A percentile compares a stretch with the other conserved stretches of the same genome.
Evolutionary conservation across 2,329 filamentous ascomycete species (phyloP).

Genomic region (Fusarium subglutinans): DNA sequence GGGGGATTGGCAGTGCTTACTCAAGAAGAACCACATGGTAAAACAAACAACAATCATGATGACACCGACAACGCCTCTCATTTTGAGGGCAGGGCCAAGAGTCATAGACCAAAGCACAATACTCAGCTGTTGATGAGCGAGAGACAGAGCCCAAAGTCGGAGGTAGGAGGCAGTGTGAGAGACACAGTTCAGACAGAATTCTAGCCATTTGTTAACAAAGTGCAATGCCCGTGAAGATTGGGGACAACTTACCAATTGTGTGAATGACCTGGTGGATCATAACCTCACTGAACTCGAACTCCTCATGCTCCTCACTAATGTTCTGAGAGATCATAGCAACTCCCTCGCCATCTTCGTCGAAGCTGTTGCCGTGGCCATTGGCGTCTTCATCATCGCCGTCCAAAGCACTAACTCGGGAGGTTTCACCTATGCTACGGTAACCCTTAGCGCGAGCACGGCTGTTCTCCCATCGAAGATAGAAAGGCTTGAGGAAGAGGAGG

Average conservation of each 20-base stretch:
- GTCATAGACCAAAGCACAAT: constrained; percentile 98
- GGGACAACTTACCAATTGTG: constrained; percentile 81
- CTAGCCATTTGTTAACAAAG: constrained; percentile 56
- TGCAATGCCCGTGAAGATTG: background rate
- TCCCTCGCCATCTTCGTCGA: constrained; percentile 77
- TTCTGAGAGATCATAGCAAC: constrained; percentile 90
- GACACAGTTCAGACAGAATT: constrained; percentile 99
- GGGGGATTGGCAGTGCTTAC: constrained; percentile 46
- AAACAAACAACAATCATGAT: constrained; percentile 86
- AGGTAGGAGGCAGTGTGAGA: constrained; percentile 99
- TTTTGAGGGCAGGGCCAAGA: constrained; percentile 77
- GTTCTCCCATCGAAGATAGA: constrained; percentile 93
- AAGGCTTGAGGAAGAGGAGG: constrained; percentile 92
- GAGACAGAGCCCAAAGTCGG: constrained; percentile 95
- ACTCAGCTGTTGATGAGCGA: constrained; percentile 97
- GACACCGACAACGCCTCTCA: constrained; percentile 73
- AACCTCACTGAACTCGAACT: constrained; percentile 95
- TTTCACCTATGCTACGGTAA: constrained; percentile 93
- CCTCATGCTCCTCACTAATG: constrained; percentile 85
- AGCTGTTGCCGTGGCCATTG: constrained; percentile 67
- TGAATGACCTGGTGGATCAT: constrained; percentile 99
- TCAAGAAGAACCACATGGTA: constrained; percentile 89
- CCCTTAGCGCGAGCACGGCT: constrained; percentile 87
- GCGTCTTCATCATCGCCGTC: constrained; percentile 78
- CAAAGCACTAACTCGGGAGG: constrained; percentile 84